Evolutionary conservation across 768 basidiomycete species (phyloP).

Genomic region (Boletus vinaceobasis): DNA sequence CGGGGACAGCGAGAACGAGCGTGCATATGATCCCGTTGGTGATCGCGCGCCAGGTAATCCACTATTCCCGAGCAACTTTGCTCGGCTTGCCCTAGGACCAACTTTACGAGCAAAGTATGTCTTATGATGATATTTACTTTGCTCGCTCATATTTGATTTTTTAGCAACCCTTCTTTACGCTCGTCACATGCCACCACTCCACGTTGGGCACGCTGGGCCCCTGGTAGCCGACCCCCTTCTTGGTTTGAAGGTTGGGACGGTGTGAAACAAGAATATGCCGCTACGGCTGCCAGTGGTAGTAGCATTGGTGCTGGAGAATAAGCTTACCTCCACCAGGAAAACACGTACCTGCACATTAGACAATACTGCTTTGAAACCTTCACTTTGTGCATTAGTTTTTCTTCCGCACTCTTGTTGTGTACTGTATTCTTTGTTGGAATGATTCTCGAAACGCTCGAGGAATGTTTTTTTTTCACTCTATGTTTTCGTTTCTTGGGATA

Average conservation of each 20-base stretch:
- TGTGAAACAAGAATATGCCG: conserved; percentile 41
- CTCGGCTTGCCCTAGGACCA: conserved; percentile 60
- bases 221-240: conserved; percentile 31
- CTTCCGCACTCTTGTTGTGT: neutral
- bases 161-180: conserved; percentile 27
- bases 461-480: neutral
- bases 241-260: conserved; percentile 44
- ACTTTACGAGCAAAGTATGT: conserved; percentile 57
- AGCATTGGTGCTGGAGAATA: conserved; percentile 26
- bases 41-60: conserved; percentile 73
- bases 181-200: conserved; percentile 11
- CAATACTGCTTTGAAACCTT: neutral
- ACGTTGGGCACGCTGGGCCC: conserved; percentile 25
- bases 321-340: neutral
- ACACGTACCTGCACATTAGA: neutral
- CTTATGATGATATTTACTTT: neutral
- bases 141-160: neutral
- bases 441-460: neutral
- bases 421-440: neutral
- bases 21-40: conserved; percentile 47
- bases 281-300: conserved; percentile 39
- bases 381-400: neutral
- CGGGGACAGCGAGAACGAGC: conserved; percentile 29
- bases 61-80: conserved; percentile 80
- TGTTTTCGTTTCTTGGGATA: neutral